Evolutionary conservation across 495 filamentous ascomycete species (phyloP).

Genomic region (Aspergillus sclerotiicarbonarius): DNA sequence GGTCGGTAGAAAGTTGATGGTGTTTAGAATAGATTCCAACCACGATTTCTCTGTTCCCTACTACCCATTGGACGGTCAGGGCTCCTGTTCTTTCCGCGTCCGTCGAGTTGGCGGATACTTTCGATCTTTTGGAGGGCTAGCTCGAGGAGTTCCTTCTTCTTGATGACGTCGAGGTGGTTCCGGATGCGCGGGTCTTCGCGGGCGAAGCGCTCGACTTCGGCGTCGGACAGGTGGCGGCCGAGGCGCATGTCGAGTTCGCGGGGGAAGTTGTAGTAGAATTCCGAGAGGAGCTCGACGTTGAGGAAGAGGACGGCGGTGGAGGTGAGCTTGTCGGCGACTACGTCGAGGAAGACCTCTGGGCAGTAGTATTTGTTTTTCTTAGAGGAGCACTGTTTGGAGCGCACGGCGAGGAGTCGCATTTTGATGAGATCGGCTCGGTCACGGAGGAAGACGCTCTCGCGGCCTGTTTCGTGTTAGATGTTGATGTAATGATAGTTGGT

Average conservation of each 20-base stretch:
- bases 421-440: conserved; percentile 85
- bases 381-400: conserved; percentile 79
- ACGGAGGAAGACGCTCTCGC: conserved; percentile 89
- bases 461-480: conserved; percentile 53
- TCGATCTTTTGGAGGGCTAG: conserved; percentile 93
- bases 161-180: conserved; percentile 85
- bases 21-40: conserved; percentile 44
- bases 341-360: conserved; percentile 95
- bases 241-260: conserved; percentile 85
- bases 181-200: conserved; percentile 86
- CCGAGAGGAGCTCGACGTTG: conserved; percentile 92
- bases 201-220: conserved; percentile 85
- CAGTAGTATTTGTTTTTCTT: conserved; percentile 92
- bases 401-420: conserved; percentile 82
- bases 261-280: conserved; percentile 97
- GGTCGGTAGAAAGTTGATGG: conserved; percentile 7
- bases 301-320: conserved; percentile 95
- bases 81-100: conserved; percentile 32
- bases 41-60: conserved; percentile 31
- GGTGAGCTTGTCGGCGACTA: conserved; percentile 92
- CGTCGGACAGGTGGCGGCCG: conserved; percentile 73
- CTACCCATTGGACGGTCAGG: conserved; percentile 28
- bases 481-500: not conserved
- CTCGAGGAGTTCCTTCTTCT: conserved; percentile 88
- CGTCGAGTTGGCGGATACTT: conserved; percentile 73